A percentile compares a stretch with the other conserved stretches of the same genome.
Evolutionary conservation across 2,329 filamentous ascomycete species (phyloP).

Genomic region (Colletotrichum higginsianum): DNA sequence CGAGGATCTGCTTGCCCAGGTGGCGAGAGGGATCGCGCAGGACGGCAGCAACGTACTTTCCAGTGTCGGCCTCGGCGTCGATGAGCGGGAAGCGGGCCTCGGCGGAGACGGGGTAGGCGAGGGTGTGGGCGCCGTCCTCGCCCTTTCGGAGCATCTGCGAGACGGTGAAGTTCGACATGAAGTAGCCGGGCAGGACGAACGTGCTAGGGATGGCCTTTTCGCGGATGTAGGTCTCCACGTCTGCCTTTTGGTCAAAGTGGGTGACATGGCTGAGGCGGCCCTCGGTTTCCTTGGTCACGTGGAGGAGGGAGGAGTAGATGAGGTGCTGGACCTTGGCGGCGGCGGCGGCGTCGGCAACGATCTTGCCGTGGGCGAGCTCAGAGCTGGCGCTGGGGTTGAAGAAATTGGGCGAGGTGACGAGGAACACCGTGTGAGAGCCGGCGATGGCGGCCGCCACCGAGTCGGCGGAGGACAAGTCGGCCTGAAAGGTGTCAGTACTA

Average conservation of each 20-base stretch:
- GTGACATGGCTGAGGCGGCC: constrained; percentile 47
- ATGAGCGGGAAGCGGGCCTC: constrained; percentile 52
- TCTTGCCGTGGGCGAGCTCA: constrained; percentile 55
- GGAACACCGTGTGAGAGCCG: constrained; percentile 60
- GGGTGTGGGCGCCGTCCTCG: constrained; percentile 48
- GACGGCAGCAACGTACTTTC: constrained; percentile 43
- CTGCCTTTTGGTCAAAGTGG: constrained; percentile 65
- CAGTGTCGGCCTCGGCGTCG: constrained; percentile 51
- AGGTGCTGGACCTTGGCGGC: constrained; percentile 51
- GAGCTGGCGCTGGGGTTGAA: constrained; percentile 21
- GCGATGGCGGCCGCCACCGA: constrained; percentile 56
- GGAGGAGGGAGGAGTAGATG: constrained; percentile 51
- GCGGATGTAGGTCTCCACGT: constrained; percentile 63
- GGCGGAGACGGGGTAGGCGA: constrained; percentile 46
- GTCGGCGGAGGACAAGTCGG: constrained; percentile 55
- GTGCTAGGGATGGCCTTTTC: constrained; percentile 59
- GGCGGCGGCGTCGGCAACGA: constrained; percentile 55
- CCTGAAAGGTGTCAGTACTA: constrained; percentile 47
- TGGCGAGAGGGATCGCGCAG: constrained; percentile 5
- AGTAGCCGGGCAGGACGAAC: constrained; percentile 64
- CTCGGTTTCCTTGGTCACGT: constrained; percentile 47
- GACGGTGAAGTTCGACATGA: constrained; percentile 64
- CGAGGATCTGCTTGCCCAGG: constrained; percentile 41
- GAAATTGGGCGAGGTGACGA: constrained; percentile 49
- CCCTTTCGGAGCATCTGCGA: constrained; percentile 45